Evolutionary conservation across 2,329 filamentous ascomycete genomes (phyloP).

Genomic region (Aspergillus transmontanensis): DNA sequence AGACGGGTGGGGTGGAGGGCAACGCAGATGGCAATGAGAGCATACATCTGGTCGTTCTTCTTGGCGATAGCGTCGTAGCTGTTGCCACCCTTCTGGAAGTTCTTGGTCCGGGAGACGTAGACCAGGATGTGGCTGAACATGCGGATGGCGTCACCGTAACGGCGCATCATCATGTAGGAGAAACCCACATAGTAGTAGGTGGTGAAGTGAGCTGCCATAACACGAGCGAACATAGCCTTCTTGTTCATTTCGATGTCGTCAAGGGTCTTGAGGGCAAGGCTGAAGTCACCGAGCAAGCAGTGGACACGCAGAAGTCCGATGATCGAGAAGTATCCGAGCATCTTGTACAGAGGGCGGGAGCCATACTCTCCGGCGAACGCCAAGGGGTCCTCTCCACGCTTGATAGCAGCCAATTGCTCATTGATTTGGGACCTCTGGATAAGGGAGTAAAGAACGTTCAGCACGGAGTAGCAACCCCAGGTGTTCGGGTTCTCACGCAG

Average conservation of each 20-base stretch:
- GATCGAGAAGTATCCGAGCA: constrained; percentile 99
- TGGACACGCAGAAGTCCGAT: constrained; percentile 95
- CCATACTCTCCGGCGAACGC: constrained; percentile 94
- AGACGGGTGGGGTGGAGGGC: constrained; percentile 96
- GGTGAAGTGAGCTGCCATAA: constrained; percentile 99
- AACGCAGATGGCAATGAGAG: constrained; percentile 96
- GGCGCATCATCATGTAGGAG: constrained; percentile 99
- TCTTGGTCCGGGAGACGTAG: constrained; percentile 98
- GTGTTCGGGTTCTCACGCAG: constrained; percentile 97
- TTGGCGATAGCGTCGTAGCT: constrained; percentile 98
- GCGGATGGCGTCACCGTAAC: constrained; percentile 98
- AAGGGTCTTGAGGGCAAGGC: constrained; percentile 95
- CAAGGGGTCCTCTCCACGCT: constrained; percentile 86
- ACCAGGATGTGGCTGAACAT: constrained; percentile 99
- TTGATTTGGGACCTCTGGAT: constrained; percentile 98
- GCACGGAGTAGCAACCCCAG: constrained; percentile 98
- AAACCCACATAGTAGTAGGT: constrained; percentile 99
- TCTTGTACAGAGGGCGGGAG: constrained; percentile 89
- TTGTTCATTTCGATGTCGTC: constrained; percentile 99
- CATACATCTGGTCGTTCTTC: constrained; percentile 99
- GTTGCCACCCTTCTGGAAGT: constrained; percentile 94
- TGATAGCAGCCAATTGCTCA: constrained; percentile 93
- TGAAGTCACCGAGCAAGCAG: constrained; percentile 96
- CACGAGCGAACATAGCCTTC: constrained; percentile 99
- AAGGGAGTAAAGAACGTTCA: constrained; percentile 98